Conservation (phyloP, 768 basidiomycete species). For the Glaciozyma antarctica region DNA sequence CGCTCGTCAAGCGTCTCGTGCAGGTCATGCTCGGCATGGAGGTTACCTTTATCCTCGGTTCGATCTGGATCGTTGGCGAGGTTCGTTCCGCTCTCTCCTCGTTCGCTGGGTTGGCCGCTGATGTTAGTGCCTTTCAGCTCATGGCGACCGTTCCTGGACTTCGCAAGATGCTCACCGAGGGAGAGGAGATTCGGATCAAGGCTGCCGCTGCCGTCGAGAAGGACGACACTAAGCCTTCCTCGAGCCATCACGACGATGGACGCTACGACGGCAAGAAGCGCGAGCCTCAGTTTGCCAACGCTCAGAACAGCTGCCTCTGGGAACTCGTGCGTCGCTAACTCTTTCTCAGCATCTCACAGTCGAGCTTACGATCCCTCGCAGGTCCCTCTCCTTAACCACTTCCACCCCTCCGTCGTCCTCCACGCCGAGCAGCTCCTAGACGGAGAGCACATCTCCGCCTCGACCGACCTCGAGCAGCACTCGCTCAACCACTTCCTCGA, state of each 20-base stretch:
- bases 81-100: conserved; percentile 44
- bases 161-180: conserved; percentile 44
- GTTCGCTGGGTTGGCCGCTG: neutral
- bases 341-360: neutral
- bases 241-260: conserved; percentile 5
- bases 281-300: conserved; percentile 76
- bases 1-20: conserved; percentile 70
- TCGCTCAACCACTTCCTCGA: conserved; percentile 92
- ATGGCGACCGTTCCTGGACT: conserved; percentile 48
- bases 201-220: conserved; percentile 7
- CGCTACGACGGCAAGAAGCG: conserved; percentile 79
- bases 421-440: conserved; percentile 73
- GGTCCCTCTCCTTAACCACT: conserved; percentile 73
- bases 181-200: conserved; percentile 26
- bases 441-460: conserved; percentile 64
- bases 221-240: neutral
- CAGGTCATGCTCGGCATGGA: conserved; percentile 68
- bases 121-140: conserved; percentile 41
- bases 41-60: conserved; percentile 79
- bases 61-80: conserved; percentile 76
- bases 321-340: conserved; percentile 59
- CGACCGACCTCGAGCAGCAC: conserved; percentile 80
- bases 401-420: conserved; percentile 79
- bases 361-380: conserved; percentile 36
- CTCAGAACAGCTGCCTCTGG: conserved; percentile 71